Base-by-base conservation (phyloP, 192 early-diverging fungal genomes). In the Tieghemiomyces parasiticus region DNA sequence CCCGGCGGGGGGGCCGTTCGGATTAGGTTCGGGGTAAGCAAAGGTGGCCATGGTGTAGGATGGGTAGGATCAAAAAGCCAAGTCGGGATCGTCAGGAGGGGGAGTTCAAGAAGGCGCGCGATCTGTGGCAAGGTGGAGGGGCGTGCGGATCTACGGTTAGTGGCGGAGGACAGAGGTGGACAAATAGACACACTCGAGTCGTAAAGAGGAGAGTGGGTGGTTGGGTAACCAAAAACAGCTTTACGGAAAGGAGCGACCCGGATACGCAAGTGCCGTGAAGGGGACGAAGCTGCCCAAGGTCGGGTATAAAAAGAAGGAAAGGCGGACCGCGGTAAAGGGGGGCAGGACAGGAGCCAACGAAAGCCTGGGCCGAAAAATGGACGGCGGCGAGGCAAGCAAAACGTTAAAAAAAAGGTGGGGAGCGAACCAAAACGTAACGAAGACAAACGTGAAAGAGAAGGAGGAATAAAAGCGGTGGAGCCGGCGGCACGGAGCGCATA, bases 11-110 rank as follows among this genome's bases (percentile, higher is more conserved):
- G 30, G 0, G 2, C 13, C 2, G 2, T 25, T 25, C 30, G 16
- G 50, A 25, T 14, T 52, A 2, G 16, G 50, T 52, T 52, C 50
- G 24, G 50, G 50, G 50, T 52, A 52, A 52, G 50, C 50, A 28
- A 52, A 52, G 26, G 50, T 52, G 50, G 50, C 50, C 50, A 52
- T 52, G 26, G 2, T 52, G 1, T 14, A 25, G 26, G 8, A 42
- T 42, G 16, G 38, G 16, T 42, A n/a, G 16, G 16, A 42, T 42
- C 6, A 42, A 42, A 42, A 42, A 42, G 38, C 38, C 38, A 16
- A 16, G 38, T n/a, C n/a, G n/a, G n/a, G n/a, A n/a, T n/a, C n/a
- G n/a, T n/a, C n/a, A n/a, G n/a, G n/a, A n/a, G n/a, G n/a, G n/a
- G n/a, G n/a, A n/a, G n/a, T n/a, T n/a, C n/a, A n/a, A n/a, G n/a